Percentiles rank a stretch among this genome's conserved stretches.
Evolutionary conservation across 164 flowering plant species (phyloP).

Genomic region (Aristolochia contorta): DNA sequence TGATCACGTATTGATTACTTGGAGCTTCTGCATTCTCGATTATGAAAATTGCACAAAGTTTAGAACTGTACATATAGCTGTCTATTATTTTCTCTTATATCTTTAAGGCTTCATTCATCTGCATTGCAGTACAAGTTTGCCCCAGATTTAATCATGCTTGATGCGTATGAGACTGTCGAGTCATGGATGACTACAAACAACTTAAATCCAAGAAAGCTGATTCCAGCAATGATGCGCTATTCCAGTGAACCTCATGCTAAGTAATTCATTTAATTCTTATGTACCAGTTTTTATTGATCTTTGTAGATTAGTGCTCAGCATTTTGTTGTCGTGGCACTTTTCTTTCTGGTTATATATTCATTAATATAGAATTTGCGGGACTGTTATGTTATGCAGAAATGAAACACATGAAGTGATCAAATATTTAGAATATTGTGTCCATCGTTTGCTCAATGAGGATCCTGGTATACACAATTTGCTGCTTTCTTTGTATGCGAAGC

Average conservation of each 20-base stretch:
- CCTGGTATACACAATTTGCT: conserved; percentile 94
- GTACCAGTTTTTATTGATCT: not conserved
- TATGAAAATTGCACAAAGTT: not conserved
- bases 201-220: conserved; percentile 84
- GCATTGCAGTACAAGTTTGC: conserved; percentile 87
- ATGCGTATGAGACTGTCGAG: conserved; percentile 98
- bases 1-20: too few species aligned
- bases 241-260: conserved; percentile 99
- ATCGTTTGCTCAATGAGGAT: conserved; percentile 91
- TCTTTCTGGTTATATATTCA: not conserved
- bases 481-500: conserved; percentile 90
- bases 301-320: not conserved
- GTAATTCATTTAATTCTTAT: conserved; percentile 27
- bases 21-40: too few species aligned
- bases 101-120: too few species aligned
- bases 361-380: too few species aligned
- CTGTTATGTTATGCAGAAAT: conserved; percentile 49
- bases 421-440: conserved; percentile 90
- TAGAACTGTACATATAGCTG: not conserved
- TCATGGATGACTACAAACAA: conserved; percentile 85
- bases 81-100: not conserved
- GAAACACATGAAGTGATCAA: conserved; percentile 98
- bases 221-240: conserved; percentile 99
- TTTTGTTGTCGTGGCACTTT: not conserved
- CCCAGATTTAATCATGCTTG: conserved; percentile 96